Percentiles rank a stretch among this genome's conserved stretches.
Conservation (phyloP, 2,329 filamentous ascomycete genomes). For the Cytospora piceicola region DNA sequence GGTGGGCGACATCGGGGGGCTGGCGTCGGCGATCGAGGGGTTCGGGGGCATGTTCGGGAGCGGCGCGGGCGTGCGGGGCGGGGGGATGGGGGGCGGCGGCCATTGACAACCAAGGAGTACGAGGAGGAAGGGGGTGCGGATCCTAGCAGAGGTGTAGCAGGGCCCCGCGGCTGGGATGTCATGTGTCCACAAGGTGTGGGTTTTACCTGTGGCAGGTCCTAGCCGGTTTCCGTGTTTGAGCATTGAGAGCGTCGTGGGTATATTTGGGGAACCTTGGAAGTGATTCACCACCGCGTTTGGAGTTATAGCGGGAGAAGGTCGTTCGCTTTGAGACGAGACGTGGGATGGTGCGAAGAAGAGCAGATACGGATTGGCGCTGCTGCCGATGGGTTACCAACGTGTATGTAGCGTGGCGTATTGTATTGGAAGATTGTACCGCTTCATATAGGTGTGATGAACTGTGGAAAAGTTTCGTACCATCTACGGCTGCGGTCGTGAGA, state of each 20-base stretch:
- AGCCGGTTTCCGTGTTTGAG: neutral
- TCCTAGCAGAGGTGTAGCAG: neutral
- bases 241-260: neutral
- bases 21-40: conserved; percentile 49
- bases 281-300: neutral
- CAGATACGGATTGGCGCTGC: neutral
- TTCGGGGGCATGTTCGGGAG: conserved; percentile 55
- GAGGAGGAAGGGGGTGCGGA: neutral
- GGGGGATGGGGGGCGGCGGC: conserved; percentile 40
- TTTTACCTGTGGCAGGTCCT: no score
- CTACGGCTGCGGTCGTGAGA: neutral
- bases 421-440: neutral
- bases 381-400: neutral
- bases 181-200: no score
- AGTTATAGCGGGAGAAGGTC: conserved; percentile 2
- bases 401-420: neutral
- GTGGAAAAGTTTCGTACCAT: neutral
- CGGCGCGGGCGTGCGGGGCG: conserved; percentile 39
- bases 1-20: conserved; percentile 50
- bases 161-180: neutral
- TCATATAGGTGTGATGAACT: neutral
- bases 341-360: neutral
- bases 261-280: neutral
- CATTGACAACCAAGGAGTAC: conserved; percentile 19
- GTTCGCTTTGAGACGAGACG: neutral